Evolutionary conservation across 2,329 filamentous ascomycete species (phyloP), one percentile per base, ranked within the genome.

Genomic region (Cladophialophora yegresii): DNA sequence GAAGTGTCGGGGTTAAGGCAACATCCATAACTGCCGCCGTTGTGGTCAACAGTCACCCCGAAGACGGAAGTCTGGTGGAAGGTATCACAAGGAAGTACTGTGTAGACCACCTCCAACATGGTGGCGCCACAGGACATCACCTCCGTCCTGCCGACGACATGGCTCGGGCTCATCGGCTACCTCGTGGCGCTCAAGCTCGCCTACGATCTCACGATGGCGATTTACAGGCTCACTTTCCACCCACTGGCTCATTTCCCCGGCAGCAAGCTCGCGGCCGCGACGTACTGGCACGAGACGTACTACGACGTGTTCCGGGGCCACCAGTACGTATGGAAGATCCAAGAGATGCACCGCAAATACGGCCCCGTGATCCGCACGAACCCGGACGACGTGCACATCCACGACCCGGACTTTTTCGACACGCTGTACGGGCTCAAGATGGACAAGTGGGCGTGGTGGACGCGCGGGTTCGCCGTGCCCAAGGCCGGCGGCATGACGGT

Each of bases 271-370:
- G 74, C 75, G n/a, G 75, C 73, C 7, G 65, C 71, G 22, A 73
- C 72, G 4, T 68, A 70, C 43, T 72, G 74, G 61, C 72, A 75
- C 26, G 74, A 75, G 36, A 73, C 73, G n/a, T 76, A 75, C 66
- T 72, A 74, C 43, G 75, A 76, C 61, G 69, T 75, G 4, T 68
- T 53, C 65, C 71, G 66, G 56, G 67, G 66, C 12, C 64, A 66
- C 7, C 69, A 70, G 54, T 76, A 75, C 50, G 71, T 73, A 9
- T 73, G 70, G 54, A 67, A 72, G 47, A 74, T 75, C 30, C 67
- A 73, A 43, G 67, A 69, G 13, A 75, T 77, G 72, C 74, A 77
- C 64, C 57, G 74, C 54, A 68, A 71, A 68, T 76, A 78, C 54
- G 76, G 77, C 72, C 66, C 68, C 12, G 55, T 70, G 22, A 65